Base-by-base conservation (phyloP, 805 yeast species). In the Candida anglica region DNA sequence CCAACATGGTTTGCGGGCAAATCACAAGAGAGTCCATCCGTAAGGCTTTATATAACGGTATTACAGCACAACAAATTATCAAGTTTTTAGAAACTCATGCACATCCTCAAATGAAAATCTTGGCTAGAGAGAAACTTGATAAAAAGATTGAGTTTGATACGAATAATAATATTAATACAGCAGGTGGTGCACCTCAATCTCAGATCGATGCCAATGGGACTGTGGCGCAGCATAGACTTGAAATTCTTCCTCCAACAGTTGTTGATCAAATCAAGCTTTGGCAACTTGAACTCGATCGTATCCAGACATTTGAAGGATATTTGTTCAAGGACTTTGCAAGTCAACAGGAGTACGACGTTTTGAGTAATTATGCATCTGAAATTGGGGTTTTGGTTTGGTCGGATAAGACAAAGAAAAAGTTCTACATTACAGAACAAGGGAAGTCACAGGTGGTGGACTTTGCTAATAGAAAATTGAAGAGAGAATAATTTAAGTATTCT, bases 211-310 rank as follows among this genome's bases (percentile, higher is more conserved):
- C 53, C 1, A 39, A 46, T 2, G 46, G 42, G 7, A 37, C 43
- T 15, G 64, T 63, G 10, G 60, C 71, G 6, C 71, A 72, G 41
- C 74, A 78, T 44, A 53, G 73, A 42, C 48, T 79, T 38, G 80
- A 81, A 50, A 65, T 93, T 9, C 56, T 85, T 5, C 98, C 98
- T 3, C 96, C 98, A 0, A 93, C 96, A 0, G 95, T 93, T n/a
- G 85, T 86, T 1, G 99, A 93, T 59, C 99, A 93, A 56, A 86
- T 93, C 47, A 81, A 80, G 53, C 69, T 93, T 34, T 93, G 99
- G 99, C 98, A 93, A 63, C 67, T 93, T 40, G 99, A 93, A 55
- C 61, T 89, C 63, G 98, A 93, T 56, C 75, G 99, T 60, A 86
- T 93, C 43, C 80, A 84, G 46, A 76, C 93, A 1, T 84, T 78